Evolutionary conservation across 2,329 filamentous ascomycete species (phyloP).

Genomic region (Phyllosticta citribraziliensis): DNA sequence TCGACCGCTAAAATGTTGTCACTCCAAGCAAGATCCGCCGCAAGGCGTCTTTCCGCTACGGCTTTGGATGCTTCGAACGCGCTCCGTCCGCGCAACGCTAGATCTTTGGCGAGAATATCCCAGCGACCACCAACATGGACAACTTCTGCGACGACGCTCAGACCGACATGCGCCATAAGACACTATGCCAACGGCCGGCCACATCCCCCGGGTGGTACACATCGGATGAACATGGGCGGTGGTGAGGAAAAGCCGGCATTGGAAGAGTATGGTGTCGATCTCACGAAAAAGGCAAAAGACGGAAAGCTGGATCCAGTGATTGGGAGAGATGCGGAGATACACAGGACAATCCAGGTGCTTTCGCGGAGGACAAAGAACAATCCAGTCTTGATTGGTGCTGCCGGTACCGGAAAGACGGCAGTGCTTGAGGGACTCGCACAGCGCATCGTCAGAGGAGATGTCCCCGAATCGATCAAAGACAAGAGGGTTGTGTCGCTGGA

Average conservation of each 20-base stretch:
- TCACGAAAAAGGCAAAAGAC: conserved; percentile 73
- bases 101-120: conserved; percentile 10
- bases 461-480: conserved; percentile 91
- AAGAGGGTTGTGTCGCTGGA: conserved; percentile 84
- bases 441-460: conserved; percentile 82
- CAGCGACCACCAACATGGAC: conserved; percentile 14
- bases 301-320: conserved; percentile 96
- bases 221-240: conserved; percentile 81
- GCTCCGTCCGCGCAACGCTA: background rate
- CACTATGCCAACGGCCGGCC: conserved; percentile 53
- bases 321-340: conserved; percentile 82
- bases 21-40: conserved; percentile 24
- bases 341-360: conserved; percentile 86
- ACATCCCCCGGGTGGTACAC: conserved; percentile 82
- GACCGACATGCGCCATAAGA: conserved; percentile 30
- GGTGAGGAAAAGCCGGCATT: conserved; percentile 71
- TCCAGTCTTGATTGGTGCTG: conserved; percentile 83
- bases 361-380: conserved; percentile 93
- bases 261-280: conserved; percentile 83
- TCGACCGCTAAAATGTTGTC: conserved; percentile 23
- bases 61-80: background rate
- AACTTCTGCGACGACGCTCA: conserved; percentile 16
- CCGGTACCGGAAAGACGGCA: conserved; percentile 89
- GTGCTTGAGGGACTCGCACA: conserved; percentile 84
- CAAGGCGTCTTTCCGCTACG: conserved; percentile 23